Conservation (phyloP, 2,329 filamentous ascomycete genomes). For the Aphanoascus verrucosus region DNA sequence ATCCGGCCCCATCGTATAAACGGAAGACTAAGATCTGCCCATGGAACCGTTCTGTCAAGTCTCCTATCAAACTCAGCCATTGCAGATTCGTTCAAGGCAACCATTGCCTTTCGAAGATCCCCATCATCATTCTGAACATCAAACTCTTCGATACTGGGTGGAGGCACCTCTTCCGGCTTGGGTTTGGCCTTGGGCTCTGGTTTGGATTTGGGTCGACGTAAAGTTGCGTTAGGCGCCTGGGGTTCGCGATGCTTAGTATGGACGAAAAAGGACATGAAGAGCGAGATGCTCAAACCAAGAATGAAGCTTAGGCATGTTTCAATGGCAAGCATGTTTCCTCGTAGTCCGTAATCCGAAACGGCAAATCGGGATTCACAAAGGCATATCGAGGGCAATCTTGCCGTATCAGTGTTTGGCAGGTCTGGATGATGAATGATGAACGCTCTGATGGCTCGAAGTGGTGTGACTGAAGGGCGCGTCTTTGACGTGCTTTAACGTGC, state of each 20-base stretch:
- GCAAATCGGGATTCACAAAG: too few relatives aligned
- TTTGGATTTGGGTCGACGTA: background rate
- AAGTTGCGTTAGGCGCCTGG: background rate
- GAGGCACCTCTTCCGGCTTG: background rate
- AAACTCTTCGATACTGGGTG: background rate
- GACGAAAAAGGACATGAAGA: background rate
- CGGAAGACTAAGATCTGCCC: slow-evolving; percentile 5
- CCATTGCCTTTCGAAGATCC: slow-evolving; percentile 8
- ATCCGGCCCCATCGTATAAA: slow-evolving; percentile 9
- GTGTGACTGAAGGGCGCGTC: too few relatives aligned
- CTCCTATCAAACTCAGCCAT: slow-evolving; percentile 2
- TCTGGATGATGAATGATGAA: too few relatives aligned
- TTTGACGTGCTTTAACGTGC: too few relatives aligned
- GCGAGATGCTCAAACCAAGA: slow-evolving; percentile 7
- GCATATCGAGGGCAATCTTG: too few relatives aligned
- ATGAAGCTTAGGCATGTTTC: slow-evolving; percentile 8
- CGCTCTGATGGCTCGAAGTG: too few relatives aligned
- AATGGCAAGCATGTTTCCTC: too few relatives aligned
- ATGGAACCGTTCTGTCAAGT: slow-evolving; percentile 4
- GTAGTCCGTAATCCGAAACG: too few relatives aligned
- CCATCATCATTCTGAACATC: slow-evolving; percentile 11
- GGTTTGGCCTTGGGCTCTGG: slow-evolving; percentile 1
- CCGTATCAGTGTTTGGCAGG: too few relatives aligned
- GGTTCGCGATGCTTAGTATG: background rate
- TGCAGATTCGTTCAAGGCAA: slow-evolving; percentile 10